A percentile compares a stretch with the other conserved stretches of the same genome.
phyloP scores from a whole-genome alignment of 2,329 filamentous ascomycete species.

The Xylariales sp. region DNA sequence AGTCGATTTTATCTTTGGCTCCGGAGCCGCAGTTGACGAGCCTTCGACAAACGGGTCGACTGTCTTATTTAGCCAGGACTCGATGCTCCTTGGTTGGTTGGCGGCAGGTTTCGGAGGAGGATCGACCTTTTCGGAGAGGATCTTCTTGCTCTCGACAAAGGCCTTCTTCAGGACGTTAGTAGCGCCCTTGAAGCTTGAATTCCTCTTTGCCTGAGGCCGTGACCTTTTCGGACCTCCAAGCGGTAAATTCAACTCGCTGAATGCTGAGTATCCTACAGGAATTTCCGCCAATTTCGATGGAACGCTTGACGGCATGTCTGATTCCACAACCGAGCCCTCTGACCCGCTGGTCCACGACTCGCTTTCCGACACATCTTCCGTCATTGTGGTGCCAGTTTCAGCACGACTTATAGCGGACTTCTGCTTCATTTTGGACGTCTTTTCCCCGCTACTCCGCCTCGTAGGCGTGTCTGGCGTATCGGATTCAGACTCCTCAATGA shows the following conservation, averaged over 20 bases:
- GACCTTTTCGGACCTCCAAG: conserved; percentile 35
- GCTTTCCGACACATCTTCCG: conserved; percentile 28
- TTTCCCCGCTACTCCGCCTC: conserved; percentile 28
- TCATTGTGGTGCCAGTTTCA: conserved; percentile 22
- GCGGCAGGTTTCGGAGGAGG: conserved; percentile 42
- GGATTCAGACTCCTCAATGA: conserved; percentile 32
- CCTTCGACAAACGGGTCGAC: conserved; percentile 57
- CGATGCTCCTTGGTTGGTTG: conserved; percentile 60
- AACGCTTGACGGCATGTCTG: conserved; percentile 34
- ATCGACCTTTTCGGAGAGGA: conserved; percentile 57
- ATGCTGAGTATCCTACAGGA: conserved; percentile 61
- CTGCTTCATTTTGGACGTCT: conserved; percentile 17
- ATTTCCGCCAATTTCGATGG: conserved; percentile 54
- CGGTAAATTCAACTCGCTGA: conserved; percentile 58
- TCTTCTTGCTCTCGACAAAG: conserved; percentile 59
- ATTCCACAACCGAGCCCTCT: conserved; percentile 26
- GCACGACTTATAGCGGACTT: conserved; percentile 17
- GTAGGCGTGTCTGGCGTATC: conserved; percentile 33
- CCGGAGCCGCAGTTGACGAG: conserved; percentile 12
- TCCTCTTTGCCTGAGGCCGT: conserved; percentile 47
- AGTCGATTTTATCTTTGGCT: conserved; percentile 27
- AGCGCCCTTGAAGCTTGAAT: conserved; percentile 53
- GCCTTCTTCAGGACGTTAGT: conserved; percentile 63
- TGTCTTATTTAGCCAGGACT: conserved; percentile 60
- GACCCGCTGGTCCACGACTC: conserved; percentile 30